Evolutionary conservation across 2,329 filamentous ascomycete genomes (phyloP), one percentile per base, ranked within the genome.

Genomic region (Neopestalotiopsis rosae): DNA sequence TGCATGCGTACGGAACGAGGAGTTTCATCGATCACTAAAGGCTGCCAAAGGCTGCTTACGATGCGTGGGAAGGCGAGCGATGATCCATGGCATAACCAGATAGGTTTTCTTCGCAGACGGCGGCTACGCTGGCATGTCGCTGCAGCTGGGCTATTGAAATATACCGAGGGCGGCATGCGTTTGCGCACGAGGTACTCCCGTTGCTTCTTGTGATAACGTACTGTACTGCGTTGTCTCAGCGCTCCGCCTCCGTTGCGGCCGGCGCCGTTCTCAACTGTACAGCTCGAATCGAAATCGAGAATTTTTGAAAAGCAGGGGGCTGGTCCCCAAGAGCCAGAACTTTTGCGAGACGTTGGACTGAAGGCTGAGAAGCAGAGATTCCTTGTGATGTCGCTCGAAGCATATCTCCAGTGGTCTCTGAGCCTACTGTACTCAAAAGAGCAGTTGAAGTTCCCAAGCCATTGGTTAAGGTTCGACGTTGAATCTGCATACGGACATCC

Each of bases 131-230:
- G 30, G 10, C 24, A 14, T 34, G 20, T 24, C 17, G 57, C 30
- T 59, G 30, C 24, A 59, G 30, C 17, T 24, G 57, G 30, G 30
- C 57, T 30, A 59, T 30, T 59, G 13, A 30, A 24, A 24, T 24
- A 34, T 34, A 59, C 57, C 57, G 57, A 59, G 57, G 24, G 57
- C 28, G 57, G 57, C 57, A 59, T 59, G 57, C 57, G 17, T 59
- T 59, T 59, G 57, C 24, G 45, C 45, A 17, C 17, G 10, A 17
- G 57, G 13, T 24, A 30, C 30, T 12, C 13, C 24, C 57, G 9
- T n/a, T 28, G 20, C 57, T 59, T 59, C 57, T 59, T 59, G 28
- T 59, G 57, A 6, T 59, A 30, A 30, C 57, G 30, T 59, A 13
- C 57, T 28, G 30, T 59, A 13, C 57, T 28, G 30, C 24, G 17